Evolutionary conservation across 768 basidiomycete genomes (phyloP), one percentile per base, ranked within the genome.

Genomic region (Hemileccinum rubropunctum): DNA sequence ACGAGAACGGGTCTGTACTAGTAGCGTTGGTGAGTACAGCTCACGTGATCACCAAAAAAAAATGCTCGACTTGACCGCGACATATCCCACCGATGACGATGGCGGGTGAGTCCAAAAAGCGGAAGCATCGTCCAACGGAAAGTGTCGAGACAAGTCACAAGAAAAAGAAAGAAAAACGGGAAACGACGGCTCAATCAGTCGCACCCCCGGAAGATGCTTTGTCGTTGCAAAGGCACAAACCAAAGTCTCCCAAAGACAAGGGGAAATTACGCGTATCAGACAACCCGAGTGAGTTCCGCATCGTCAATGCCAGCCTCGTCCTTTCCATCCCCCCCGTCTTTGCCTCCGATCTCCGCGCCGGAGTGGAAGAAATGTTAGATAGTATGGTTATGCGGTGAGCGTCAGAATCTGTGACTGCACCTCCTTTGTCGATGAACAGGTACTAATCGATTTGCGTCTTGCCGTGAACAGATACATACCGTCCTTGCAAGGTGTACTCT

Each of bases 331-430:
- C 94, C 26, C 94, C 94, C 1, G 76, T 87, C 37, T 95, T 92
- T 65, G 80, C 89, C 14, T 76, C 72, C 37, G 80, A 88, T 68
- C 79, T 86, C n/a, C 73, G 78, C 10, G 73, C 68, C 35, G 95
- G 95, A 7, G 89, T 82, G 15, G 82, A 87, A 62, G 92, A 98
- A 70, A 84, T 94, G 81, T 73, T 98, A 15, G 93, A 98, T 68
- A 90, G 89, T 8, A 88, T 97, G 88, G 72, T 95, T 13, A 95
- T 98, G 95, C 83, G 90, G 95, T 94, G 62, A 58, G 80, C 70
- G 18, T 43, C 20, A 43, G n/a, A 40, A 47, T 35, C 30, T 35
- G 41, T 53, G 51, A 53, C 51, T 51, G 32, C 15, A 11, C 39
- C 14, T 20, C 28, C 27, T 48, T 40, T 23, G 28, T 42, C 36